phyloP scores from a whole-genome alignment of 2,329 filamentous ascomycete species.

The Alternaria dauci region DNA sequence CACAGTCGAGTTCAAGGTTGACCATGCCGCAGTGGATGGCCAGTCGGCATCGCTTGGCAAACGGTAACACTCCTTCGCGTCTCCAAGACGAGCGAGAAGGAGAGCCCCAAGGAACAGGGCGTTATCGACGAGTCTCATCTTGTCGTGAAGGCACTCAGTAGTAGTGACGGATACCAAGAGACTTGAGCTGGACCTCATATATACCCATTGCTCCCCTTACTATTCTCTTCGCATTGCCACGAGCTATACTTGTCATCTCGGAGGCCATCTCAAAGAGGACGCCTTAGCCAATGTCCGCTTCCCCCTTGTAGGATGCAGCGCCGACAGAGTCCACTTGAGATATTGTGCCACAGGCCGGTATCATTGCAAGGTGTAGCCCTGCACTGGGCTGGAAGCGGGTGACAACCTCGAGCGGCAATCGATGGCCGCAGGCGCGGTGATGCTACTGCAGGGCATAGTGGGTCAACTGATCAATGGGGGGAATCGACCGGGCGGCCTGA shows the following conservation, averaged over 20 bases:
- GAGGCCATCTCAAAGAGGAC: slow-evolving; percentile 10
- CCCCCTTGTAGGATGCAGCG: slow-evolving; percentile 12
- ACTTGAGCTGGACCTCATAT: slow-evolving; percentile 4
- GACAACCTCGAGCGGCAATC: slow-evolving; percentile 2
- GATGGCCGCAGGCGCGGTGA: slow-evolving; percentile 4
- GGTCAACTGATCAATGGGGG: slow-evolving; percentile 6
- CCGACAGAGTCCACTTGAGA: slow-evolving; percentile 6
- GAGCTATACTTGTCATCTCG: slow-evolving; percentile 9
- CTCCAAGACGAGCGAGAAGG: slow-evolving; percentile 3
- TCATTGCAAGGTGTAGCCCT: slow-evolving; percentile 4
- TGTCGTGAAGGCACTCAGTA: slow-evolving; percentile 2
- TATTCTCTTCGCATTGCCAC: slow-evolving; percentile 6
- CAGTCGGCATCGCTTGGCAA: slow-evolving; percentile 49
- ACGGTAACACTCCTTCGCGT: slow-evolving; percentile 15
- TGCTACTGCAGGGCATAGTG: slow-evolving; percentile 10
- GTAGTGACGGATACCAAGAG: not conserved
- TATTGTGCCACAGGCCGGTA: slow-evolving; percentile 7
- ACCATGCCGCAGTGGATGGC: slow-evolving; percentile 46
- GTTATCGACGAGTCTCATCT: slow-evolving; percentile 14
- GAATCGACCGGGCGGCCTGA: not conserved
- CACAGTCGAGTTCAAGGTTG: slow-evolving; percentile 49
- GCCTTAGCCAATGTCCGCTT: not conserved
- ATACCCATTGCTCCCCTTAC: slow-evolving; percentile 9
- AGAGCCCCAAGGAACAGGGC: slow-evolving; percentile 9
- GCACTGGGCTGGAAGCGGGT: slow-evolving; percentile 11